Conservation (phyloP, 2,329 filamentous ascomycete species). For the Diaporthe eres region DNA sequence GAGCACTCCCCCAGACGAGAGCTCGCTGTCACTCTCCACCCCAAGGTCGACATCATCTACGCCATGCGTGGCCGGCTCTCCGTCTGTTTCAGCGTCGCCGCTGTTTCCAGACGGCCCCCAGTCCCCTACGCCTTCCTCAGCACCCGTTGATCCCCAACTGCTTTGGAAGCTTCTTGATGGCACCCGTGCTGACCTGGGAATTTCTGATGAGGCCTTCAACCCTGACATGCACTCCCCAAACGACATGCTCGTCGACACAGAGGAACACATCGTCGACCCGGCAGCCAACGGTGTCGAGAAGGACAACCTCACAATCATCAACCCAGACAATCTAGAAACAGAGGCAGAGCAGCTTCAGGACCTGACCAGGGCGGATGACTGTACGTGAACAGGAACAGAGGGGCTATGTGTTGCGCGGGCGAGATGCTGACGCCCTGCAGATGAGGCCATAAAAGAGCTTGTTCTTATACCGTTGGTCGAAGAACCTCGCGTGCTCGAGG, state of each 20-base stretch:
- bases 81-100: slow-evolving; percentile 29
- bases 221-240: slow-evolving; percentile 66
- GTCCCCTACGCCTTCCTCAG: slow-evolving; percentile 20
- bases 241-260: slow-evolving; percentile 69
- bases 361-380: slow-evolving; percentile 65
- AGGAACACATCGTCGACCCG: slow-evolving; percentile 65
- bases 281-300: slow-evolving; percentile 63
- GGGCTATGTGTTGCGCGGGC: not conserved
- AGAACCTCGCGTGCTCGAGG: slow-evolving; percentile 84
- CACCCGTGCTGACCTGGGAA: slow-evolving; percentile 46
- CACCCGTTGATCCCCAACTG: slow-evolving; percentile 24
- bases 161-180: slow-evolving; percentile 33
- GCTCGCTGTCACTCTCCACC: slow-evolving; percentile 31
- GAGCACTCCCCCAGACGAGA: slow-evolving; percentile 35
- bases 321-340: slow-evolving; percentile 65
- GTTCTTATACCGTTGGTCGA: slow-evolving; percentile 80
- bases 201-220: slow-evolving; percentile 63
- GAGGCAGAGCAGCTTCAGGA: slow-evolving; percentile 64
- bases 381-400: slow-evolving; percentile 55
- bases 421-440: slow-evolving; percentile 59
- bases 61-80: slow-evolving; percentile 53
- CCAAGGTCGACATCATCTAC: slow-evolving; percentile 34
- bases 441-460: slow-evolving; percentile 87
- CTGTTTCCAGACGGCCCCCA: slow-evolving; percentile 22
- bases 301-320: slow-evolving; percentile 68